A percentile compares a stretch with the other conserved stretches of the same genome.
Conservation (phyloP, 2,329 filamentous ascomycete species). For the Alternaria arbusti region DNA sequence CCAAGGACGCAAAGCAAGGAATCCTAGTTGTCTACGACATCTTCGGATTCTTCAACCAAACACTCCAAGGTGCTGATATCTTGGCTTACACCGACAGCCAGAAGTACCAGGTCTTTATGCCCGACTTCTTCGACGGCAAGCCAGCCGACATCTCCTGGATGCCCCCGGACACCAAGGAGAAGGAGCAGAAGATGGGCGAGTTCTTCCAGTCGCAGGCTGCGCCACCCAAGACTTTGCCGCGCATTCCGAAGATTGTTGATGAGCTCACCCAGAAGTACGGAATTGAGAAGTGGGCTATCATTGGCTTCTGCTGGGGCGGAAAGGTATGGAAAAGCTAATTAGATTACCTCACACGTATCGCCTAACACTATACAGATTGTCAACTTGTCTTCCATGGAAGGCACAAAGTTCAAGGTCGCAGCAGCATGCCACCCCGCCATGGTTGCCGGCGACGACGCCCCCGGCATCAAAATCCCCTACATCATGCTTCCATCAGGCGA, state of each 20-base stretch:
- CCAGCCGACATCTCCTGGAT: conserved; percentile 69
- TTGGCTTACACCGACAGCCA: conserved; percentile 64
- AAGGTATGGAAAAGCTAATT: conserved; percentile 47
- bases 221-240: conserved; percentile 63
- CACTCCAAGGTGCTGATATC: conserved; percentile 68
- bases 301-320: conserved; percentile 68
- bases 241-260: conserved; percentile 62
- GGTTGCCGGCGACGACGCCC: conserved; percentile 65
- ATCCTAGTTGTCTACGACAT: conserved; percentile 68
- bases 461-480: conserved; percentile 62
- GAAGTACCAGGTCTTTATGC: conserved; percentile 86
- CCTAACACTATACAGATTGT: conserved; percentile 55
- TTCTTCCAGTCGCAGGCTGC: conserved; percentile 65
- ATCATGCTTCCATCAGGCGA: conserved; percentile 64
- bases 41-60: conserved; percentile 69
- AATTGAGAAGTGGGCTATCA: conserved; percentile 64
- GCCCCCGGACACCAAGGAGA: conserved; percentile 65
- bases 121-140: conserved; percentile 85
- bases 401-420: conserved; percentile 63
- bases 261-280: conserved; percentile 57
- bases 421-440: conserved; percentile 66
- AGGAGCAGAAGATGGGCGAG: conserved; percentile 64
- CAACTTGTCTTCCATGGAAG: conserved; percentile 58
- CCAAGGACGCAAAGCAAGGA: conserved; percentile 61
- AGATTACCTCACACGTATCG: not conserved